These are phyloP conservation scores for Pholiota molesta DNA, from an alignment of 768 basidiomycete species.

Conservation along the genomic window DNA sequence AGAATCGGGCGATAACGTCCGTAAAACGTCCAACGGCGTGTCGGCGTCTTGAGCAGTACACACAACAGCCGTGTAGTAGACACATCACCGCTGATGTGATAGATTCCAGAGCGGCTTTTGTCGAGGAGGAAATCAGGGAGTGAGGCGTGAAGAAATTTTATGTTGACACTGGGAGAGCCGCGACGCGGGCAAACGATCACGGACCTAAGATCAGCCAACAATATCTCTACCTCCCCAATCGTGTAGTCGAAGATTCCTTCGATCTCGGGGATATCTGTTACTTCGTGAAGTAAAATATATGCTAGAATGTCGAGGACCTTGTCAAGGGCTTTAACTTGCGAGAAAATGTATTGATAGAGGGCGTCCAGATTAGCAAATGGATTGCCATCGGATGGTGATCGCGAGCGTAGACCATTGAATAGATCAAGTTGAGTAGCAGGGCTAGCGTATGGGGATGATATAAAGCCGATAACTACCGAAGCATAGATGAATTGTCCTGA, in stretches of 20 bases:
- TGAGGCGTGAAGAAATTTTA: constrained; percentile 9
- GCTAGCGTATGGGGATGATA: constrained; percentile 2
- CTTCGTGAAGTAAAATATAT: no score
- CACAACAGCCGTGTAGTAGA: not conserved
- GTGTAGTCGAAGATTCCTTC: not conserved
- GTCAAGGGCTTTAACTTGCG: not conserved
- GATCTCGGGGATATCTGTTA: not conserved
- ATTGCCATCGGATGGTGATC: not conserved
- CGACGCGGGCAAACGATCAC: not conserved
- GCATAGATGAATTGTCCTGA: constrained; percentile 22
- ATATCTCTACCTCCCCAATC: not conserved
- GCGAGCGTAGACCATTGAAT: constrained; percentile 2
- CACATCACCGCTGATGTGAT: not conserved
- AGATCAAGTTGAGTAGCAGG: constrained; percentile 9
- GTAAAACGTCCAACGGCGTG: no score
- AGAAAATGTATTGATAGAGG: constrained; percentile 9
- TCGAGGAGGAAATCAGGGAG: constrained; percentile 17
- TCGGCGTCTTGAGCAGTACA: no score
- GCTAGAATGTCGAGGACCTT: not conserved
- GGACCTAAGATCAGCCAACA: not conserved
- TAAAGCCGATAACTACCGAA: constrained; percentile 12
- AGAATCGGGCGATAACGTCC: no score
- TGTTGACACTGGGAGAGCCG: not conserved
- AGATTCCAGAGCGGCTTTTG: not conserved
- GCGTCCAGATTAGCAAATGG: constrained; percentile 16